Conservation (phyloP, 371 early-diverging fungal genomes). For the Actinomucor elegans region DNA sequence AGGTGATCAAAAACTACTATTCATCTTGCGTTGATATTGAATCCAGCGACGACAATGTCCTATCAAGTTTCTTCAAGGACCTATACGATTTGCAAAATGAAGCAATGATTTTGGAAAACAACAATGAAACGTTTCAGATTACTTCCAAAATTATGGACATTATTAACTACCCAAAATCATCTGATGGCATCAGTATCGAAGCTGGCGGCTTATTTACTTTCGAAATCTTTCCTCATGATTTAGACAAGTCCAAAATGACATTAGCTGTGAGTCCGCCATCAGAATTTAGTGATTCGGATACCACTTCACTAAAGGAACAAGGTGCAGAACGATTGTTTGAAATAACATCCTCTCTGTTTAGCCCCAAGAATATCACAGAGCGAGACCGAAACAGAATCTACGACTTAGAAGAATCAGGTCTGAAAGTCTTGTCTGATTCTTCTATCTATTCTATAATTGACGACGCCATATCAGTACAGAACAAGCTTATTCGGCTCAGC, state of each 20-base stretch:
- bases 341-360: slow-evolving; percentile 6
- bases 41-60: background rate
- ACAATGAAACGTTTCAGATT: background rate
- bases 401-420: background rate
- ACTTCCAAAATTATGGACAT: background rate
- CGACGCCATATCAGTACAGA: slow-evolving; percentile 53
- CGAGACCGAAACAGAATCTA: slow-evolving; percentile 8
- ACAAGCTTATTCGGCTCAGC: slow-evolving; percentile 19
- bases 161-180: slow-evolving; percentile 6
- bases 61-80: slow-evolving; percentile 6
- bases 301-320: background rate
- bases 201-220: slow-evolving; percentile 19
- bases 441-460: slow-evolving; percentile 30
- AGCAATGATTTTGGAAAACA: background rate
- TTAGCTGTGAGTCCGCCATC: slow-evolving; percentile 9
- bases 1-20: slow-evolving; percentile 48
- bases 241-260: slow-evolving; percentile 3
- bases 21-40: slow-evolving; percentile 52
- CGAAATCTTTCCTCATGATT: slow-evolving; percentile 7
- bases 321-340: background rate
- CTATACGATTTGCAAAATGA: background rate
- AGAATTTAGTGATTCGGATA: background rate
- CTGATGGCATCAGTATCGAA: slow-evolving; percentile 12
- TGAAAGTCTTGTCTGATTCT: slow-evolving; percentile 10
- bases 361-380: slow-evolving; percentile 8